Conservation (phyloP, 1,284 basidiomycete genomes). For the Tausonia pullulans region DNA sequence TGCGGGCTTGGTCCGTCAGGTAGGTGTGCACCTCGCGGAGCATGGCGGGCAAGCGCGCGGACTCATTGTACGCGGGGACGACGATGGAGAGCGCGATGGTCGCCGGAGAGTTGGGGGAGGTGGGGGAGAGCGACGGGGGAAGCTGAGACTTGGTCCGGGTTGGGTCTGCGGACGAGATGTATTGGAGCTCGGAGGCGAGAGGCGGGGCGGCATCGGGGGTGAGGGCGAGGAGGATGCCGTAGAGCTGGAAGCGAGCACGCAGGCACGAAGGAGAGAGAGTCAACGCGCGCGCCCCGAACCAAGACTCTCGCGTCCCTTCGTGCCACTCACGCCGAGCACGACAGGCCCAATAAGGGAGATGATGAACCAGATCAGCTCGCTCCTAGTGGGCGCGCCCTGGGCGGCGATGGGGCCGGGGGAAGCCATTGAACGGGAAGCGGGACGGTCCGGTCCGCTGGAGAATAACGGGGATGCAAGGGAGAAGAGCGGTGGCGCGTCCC, state of each 20-base stretch:
- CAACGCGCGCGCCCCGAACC: too few species aligned
- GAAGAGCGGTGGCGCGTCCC: too few species aligned
- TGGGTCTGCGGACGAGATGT: slow-evolving; percentile 14
- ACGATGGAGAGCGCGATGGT: slow-evolving; percentile 52
- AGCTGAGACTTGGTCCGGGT: slow-evolving; percentile 26
- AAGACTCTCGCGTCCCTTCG: too few species aligned
- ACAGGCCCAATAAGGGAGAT: too few species aligned
- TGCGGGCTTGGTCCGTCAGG: slow-evolving; percentile 20
- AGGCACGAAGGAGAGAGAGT: too few species aligned
- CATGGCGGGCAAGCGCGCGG: slow-evolving; percentile 66
- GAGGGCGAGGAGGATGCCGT: slow-evolving; percentile 21
- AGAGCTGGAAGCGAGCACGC: slow-evolving; percentile 13
- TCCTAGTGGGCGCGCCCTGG: too few species aligned
- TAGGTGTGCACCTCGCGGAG: slow-evolving; percentile 52
- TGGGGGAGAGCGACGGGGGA: slow-evolving; percentile 19
- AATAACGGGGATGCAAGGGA: too few species aligned
- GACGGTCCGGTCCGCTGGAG: too few species aligned
- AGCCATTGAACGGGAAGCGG: too few species aligned
- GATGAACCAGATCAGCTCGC: too few species aligned
- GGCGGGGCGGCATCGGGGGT: slow-evolving; percentile 27
- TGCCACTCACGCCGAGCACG: too few species aligned
- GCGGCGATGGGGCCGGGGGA: too few species aligned
- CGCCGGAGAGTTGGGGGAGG: slow-evolving; percentile 38
- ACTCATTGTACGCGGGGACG: slow-evolving; percentile 86
- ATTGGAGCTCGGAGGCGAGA: slow-evolving; percentile 15